phyloP scores from a whole-genome alignment of 2,329 filamentous ascomycete genomes.

The Aaosphaeria pasadenensis region DNA sequence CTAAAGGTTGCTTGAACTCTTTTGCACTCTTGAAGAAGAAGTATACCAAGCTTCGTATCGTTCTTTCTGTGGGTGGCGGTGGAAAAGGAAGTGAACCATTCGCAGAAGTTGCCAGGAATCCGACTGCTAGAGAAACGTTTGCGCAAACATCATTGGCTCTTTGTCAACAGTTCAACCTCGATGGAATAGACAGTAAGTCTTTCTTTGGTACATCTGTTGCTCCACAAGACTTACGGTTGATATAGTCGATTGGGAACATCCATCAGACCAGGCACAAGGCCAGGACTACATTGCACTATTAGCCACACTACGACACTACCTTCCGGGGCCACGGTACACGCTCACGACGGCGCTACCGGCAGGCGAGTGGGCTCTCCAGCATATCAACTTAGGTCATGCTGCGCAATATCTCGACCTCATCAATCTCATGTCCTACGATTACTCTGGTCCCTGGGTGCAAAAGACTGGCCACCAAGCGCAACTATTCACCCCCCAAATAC shows the following conservation, averaged over 20 bases:
- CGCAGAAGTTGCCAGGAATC: constrained; percentile 62
- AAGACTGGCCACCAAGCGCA: constrained; percentile 73
- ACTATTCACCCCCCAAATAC: constrained; percentile 58
- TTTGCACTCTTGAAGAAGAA: constrained; percentile 70
- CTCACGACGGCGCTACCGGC: constrained; percentile 72
- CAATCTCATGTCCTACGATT: constrained; percentile 80
- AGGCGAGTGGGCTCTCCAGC: constrained; percentile 61
- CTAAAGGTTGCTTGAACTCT: constrained; percentile 61
- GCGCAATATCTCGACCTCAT: constrained; percentile 68
- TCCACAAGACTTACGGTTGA: not conserved
- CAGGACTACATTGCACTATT: constrained; percentile 69
- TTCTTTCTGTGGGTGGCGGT: constrained; percentile 76
- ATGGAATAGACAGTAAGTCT: constrained; percentile 71
- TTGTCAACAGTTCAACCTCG: constrained; percentile 67
- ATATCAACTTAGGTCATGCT: constrained; percentile 64
- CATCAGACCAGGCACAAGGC: constrained; percentile 63
- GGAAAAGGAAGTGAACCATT: constrained; percentile 65
- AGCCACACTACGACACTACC: constrained; percentile 60
- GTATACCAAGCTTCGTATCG: constrained; percentile 68
- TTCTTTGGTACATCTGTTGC: constrained; percentile 8
- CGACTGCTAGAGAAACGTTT: constrained; percentile 64
- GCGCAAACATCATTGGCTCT: constrained; percentile 64
- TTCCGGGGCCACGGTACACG: constrained; percentile 67
- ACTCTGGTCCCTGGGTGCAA: constrained; percentile 67
- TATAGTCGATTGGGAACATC: constrained; percentile 78